Evolutionary conservation across 108 stramenopile genomes (phyloP), one percentile per base, ranked within the genome.

Genomic region (Chaetoceros tenuissimus): DNA sequence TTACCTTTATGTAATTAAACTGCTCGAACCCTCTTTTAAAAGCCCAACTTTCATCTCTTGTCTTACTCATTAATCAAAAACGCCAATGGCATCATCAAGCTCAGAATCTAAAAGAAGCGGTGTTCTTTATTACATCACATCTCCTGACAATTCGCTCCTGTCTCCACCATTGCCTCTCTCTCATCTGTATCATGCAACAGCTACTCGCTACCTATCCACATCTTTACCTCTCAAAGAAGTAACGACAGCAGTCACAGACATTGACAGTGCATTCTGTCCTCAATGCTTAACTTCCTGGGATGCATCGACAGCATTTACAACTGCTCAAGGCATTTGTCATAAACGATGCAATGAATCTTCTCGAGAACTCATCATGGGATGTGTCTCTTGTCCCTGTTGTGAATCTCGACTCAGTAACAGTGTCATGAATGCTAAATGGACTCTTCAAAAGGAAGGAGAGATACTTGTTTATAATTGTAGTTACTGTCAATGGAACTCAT

Each of bases 261-360:
- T 74, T 7, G 81, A 79, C 46, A 72, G 66, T 26, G 82, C 76
- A 46, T 84, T 56, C 53, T 91, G 89, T 64, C 83, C 83, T 21
- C 80, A 84, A 48, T 87, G 85, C 53, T 59, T 91, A n/a, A 60
- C 79, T 8, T 81, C 72, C 51, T 77, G 81, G 34, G 89, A 87
- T 59, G 73, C 71, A 13, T 66, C 64, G 8, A 62, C 84, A 25
- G 82, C 82, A n/a, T 58, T 40, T 40, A 10, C 52, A 16, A 54
- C 52, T 5, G 60, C 66, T 43, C 55, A 46, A 40, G 73, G 70
- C 2, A 50, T 68, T 47, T 69, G 72, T 45, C 59, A 66, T 24
- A 43, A 60, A 28, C 55, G 66, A 44, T 18, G 46, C 10, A 63
- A 49, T 31, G 57, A 22, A 28, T 45, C 2, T 40, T 66, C 24